Evolutionary conservation across 2,329 filamentous ascomycete species (phyloP).

Genomic region (Phialocephala sp.): DNA sequence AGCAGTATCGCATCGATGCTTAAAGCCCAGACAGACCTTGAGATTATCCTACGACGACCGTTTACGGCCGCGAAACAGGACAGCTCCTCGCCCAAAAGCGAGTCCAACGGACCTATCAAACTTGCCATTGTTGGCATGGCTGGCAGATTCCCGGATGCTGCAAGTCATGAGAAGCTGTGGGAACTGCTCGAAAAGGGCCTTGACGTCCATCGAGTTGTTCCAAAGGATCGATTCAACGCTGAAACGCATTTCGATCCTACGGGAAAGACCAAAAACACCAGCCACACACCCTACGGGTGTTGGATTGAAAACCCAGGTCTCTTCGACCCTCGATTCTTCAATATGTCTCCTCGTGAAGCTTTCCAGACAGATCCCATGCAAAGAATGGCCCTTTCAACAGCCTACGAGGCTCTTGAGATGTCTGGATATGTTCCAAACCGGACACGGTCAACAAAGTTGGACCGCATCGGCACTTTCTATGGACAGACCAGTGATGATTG

Average conservation of each 20-base stretch:
- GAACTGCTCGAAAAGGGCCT: conserved; percentile 75
- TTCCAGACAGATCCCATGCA: conserved; percentile 83
- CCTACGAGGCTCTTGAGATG: conserved; percentile 84
- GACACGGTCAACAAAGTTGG: conserved; percentile 49
- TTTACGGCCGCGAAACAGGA: conserved; percentile 36
- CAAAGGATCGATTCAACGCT: conserved; percentile 75
- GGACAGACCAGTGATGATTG: conserved; percentile 43
- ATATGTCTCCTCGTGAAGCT: conserved; percentile 83
- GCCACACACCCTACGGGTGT: conserved; percentile 77
- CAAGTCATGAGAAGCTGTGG: conserved; percentile 75
- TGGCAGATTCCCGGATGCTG: conserved; percentile 76
- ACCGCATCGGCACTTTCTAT: conserved; percentile 43
- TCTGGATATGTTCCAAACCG: conserved; percentile 67
- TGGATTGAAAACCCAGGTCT: conserved; percentile 73
- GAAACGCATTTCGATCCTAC: conserved; percentile 73
- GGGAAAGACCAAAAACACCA: conserved; percentile 77
- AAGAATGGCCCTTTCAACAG: conserved; percentile 74
- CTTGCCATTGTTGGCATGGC: conserved; percentile 87
- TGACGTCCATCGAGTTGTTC: conserved; percentile 70
- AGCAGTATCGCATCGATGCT: conserved; percentile 52
- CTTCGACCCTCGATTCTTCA: conserved; percentile 86
- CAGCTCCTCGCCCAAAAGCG: conserved; percentile 30
- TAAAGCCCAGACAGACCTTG: conserved; percentile 49
- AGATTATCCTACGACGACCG: conserved; percentile 50
- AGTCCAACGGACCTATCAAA: conserved; percentile 61